Evolutionary conservation across 78 protist species (phyloP).

Genomic region (Cavenderia fasciculata): DNA sequence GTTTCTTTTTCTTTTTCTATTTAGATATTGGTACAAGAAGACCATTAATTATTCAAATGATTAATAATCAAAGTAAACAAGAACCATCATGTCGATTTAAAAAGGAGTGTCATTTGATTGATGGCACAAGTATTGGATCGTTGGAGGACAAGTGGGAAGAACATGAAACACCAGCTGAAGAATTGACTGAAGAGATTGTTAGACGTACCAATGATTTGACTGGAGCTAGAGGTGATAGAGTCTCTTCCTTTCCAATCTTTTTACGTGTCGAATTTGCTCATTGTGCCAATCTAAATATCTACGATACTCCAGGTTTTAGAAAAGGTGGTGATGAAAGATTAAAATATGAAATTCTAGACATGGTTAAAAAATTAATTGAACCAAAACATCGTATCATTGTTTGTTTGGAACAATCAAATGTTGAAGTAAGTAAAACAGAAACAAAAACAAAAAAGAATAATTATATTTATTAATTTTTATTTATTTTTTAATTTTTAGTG

Average conservation of each 20-base stretch:
- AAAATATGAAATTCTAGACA: constrained; percentile 66
- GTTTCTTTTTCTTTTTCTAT: no score
- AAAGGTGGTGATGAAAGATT: constrained; percentile 84
- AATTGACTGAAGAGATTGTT: constrained; percentile 78
- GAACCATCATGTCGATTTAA: constrained; percentile 81
- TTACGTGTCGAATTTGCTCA: constrained; percentile 84
- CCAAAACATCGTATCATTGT: constrained; percentile 85
- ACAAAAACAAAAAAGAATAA: no score
- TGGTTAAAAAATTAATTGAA: constrained; percentile 79
- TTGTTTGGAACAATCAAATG: constrained; percentile 87
- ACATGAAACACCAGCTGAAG: constrained; percentile 83
- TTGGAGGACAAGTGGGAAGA: constrained; percentile 78
- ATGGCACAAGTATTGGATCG: neutral
- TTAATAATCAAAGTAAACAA: constrained; percentile 72
- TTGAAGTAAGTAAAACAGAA: no score
- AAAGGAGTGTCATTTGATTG: constrained; percentile 39
- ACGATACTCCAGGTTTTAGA: constrained; percentile 87
- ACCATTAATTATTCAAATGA: constrained; percentile 87
- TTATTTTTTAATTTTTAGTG: no score
- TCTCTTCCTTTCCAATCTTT: constrained; percentile 79
- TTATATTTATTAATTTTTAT: constrained; percentile 23
- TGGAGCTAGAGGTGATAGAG: constrained; percentile 73
- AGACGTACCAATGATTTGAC: constrained; percentile 79
- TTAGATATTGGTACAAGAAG: constrained; percentile 80
- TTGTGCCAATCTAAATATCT: constrained; percentile 85